Conservation (phyloP, 2,329 filamentous ascomycete genomes). For the Talaromyces sp. region DNA sequence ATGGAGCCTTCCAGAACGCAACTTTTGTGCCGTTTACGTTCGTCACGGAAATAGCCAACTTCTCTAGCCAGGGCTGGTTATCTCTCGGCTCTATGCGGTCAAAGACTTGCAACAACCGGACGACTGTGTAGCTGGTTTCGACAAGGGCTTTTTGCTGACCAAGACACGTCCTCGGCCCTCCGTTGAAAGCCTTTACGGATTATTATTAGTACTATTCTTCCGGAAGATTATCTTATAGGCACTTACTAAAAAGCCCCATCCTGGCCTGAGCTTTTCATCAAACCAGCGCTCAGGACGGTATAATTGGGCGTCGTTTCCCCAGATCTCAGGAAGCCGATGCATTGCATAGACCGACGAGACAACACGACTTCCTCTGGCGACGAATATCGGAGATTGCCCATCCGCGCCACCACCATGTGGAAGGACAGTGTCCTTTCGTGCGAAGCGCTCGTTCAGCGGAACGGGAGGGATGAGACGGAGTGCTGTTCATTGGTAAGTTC, state of each 20-base stretch:
- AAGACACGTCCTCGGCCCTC: slow-evolving; percentile 11
- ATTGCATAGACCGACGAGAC: slow-evolving; percentile 66
- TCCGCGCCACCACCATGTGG: slow-evolving; percentile 15
- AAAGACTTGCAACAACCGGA: slow-evolving; percentile 46
- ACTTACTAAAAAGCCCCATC: slow-evolving; percentile 17
- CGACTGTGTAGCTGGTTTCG: slow-evolving; percentile 22
- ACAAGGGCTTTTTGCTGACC: slow-evolving; percentile 23
- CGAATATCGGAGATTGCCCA: slow-evolving; percentile 56
- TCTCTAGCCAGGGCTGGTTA: background rate
- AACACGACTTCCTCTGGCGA: slow-evolving; percentile 64
- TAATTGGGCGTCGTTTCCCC: slow-evolving; percentile 43
- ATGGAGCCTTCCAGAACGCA: slow-evolving; percentile 1
- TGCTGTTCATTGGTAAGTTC: background rate
- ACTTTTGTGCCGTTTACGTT: background rate
- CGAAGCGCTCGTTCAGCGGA: slow-evolving; percentile 46
- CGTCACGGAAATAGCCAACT: background rate
- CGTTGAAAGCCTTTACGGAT: slow-evolving; percentile 7
- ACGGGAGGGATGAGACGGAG: slow-evolving; percentile 52
- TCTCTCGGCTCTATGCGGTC: slow-evolving; percentile 31
- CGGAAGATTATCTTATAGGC: background rate
- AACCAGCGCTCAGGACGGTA: slow-evolving; percentile 51
- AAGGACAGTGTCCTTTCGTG: slow-evolving; percentile 24
- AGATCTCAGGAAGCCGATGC: slow-evolving; percentile 62
- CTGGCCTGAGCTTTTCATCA: slow-evolving; percentile 23
- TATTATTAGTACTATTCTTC: slow-evolving; percentile 14